These are phyloP conservation scores for Blastocystis sp. DNA, from an alignment of 352 stramenopile genomes.

Conservation along the genomic window DNA sequence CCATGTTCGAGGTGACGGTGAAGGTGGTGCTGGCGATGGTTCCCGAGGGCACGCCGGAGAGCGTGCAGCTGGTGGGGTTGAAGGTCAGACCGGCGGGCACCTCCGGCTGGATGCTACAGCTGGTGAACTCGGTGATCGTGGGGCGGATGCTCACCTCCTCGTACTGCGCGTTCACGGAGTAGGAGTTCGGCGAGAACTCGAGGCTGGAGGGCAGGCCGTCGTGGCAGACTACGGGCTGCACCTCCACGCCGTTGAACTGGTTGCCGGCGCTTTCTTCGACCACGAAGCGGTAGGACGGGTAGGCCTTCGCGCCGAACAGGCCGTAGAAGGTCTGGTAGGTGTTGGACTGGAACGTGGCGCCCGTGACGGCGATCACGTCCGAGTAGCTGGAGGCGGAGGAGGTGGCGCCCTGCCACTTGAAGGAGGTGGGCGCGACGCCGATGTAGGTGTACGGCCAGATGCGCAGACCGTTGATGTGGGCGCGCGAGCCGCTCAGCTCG, in stretches of 20 bases:
- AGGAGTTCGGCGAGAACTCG: background rate
- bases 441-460: background rate
- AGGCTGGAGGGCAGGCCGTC: background rate
- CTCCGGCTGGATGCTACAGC: background rate
- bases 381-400: background rate
- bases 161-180: conserved; percentile 29
- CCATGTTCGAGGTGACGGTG: background rate
- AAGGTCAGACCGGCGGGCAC: conserved; percentile 14
- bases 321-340: too few species aligned
- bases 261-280: background rate
- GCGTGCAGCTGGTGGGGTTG: background rate
- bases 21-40: background rate
- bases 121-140: too few species aligned
- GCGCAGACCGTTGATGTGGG: too few species aligned
- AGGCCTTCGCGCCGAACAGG: background rate
- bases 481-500: too few species aligned
- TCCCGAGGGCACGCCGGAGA: background rate
- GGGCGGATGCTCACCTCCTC: background rate
- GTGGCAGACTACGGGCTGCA: conserved; percentile 51
- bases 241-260: conserved; percentile 1
- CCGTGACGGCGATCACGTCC: background rate
- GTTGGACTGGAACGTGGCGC: background rate
- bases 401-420: background rate
- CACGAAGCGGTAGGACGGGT: background rate
- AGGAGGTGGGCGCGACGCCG: background rate